Percentiles rank a stretch among this genome's conserved stretches.
Conservation (phyloP, 2,329 filamentous ascomycete genomes). For the Fusarium abutilonis region DNA sequence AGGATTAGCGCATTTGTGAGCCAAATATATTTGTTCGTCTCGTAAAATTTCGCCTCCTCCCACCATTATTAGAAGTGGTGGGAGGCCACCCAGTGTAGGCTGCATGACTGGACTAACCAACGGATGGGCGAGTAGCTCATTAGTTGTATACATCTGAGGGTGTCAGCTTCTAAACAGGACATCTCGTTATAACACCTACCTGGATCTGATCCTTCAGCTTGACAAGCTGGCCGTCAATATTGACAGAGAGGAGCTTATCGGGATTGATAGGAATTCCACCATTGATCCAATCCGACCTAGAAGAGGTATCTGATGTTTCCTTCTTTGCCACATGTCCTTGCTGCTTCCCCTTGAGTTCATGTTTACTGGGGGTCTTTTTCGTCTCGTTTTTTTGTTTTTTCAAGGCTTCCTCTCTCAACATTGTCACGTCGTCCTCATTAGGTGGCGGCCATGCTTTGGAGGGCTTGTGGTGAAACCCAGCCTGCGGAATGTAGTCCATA, state of each 20-base stretch:
- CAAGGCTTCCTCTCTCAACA: slow-evolving; percentile 62
- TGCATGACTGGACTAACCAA: slow-evolving; percentile 90
- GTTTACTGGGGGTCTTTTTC: slow-evolving; percentile 37
- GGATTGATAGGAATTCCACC: slow-evolving; percentile 44
- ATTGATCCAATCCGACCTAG: slow-evolving; percentile 44
- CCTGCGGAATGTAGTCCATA: slow-evolving; percentile 86
- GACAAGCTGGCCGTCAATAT: slow-evolving; percentile 75
- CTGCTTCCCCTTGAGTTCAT: slow-evolving; percentile 48
- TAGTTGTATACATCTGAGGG: slow-evolving; percentile 77
- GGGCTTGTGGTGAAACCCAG: slow-evolving; percentile 91
- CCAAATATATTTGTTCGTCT: slow-evolving; percentile 94
- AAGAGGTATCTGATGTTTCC: slow-evolving; percentile 30
- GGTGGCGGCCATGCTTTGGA: slow-evolving; percentile 93
- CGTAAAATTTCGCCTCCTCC: slow-evolving; percentile 89
- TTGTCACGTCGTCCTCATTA: slow-evolving; percentile 76
- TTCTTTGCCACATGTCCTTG: slow-evolving; percentile 48
- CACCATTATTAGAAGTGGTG: slow-evolving; percentile 84
- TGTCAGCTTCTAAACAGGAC: slow-evolving; percentile 12
- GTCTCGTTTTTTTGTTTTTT: slow-evolving; percentile 49
- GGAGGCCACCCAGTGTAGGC: slow-evolving; percentile 87
- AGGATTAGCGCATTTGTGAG: slow-evolving; percentile 93
- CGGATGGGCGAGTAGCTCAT: slow-evolving; percentile 85
- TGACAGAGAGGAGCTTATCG: slow-evolving; percentile 65
- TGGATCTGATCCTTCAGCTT: slow-evolving; percentile 93
- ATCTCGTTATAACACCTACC: slow-evolving; percentile 55